Evolutionary conservation across 306 rosid species (phyloP).

Genomic region (Prunus kanzakura): DNA sequence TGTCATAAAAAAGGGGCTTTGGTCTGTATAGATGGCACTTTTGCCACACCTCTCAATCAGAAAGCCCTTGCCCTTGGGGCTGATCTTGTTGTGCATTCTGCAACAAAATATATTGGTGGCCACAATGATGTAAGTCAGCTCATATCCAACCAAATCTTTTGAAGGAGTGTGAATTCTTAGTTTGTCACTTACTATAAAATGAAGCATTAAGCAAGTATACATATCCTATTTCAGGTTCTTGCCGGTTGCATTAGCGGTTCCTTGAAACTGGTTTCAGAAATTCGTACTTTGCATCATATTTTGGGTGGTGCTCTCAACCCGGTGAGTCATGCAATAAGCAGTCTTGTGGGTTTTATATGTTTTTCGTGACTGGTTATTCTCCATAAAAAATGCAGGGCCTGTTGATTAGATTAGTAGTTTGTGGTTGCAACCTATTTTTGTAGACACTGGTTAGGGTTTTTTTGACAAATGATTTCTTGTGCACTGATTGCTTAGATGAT

Average conservation of each 20-base stretch:
- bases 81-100: constrained; percentile 83
- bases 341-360: not conserved
- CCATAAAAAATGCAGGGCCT: too few relatives aligned
- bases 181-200: not conserved
- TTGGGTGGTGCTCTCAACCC: constrained; percentile 93
- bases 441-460: not conserved
- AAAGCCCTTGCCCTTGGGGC: constrained; percentile 91
- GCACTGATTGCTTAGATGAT: not conserved
- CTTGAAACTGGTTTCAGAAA: constrained; percentile 53
- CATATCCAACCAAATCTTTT: constrained; percentile 3
- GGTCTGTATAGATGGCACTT: constrained; percentile 94
- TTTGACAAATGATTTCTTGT: not conserved
- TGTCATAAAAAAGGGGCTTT: constrained; percentile 79
- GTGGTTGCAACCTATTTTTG: too few relatives aligned
- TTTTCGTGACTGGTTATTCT: not conserved
- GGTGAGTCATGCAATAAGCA: constrained; percentile 42
- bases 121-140: constrained; percentile 79
- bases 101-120: constrained; percentile 85
- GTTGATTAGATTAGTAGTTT: too few relatives aligned
- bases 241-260: constrained; percentile 91
- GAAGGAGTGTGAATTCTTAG: constrained; percentile 2
- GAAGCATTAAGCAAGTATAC: constrained; percentile 4
- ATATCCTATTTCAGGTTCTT: constrained; percentile 56
- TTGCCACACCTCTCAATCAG: constrained; percentile 95
- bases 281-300: constrained; percentile 81